Evolutionary conservation across 257 asterid genomes (phyloP).

Genomic region (Haberlea rhodopensis): DNA sequence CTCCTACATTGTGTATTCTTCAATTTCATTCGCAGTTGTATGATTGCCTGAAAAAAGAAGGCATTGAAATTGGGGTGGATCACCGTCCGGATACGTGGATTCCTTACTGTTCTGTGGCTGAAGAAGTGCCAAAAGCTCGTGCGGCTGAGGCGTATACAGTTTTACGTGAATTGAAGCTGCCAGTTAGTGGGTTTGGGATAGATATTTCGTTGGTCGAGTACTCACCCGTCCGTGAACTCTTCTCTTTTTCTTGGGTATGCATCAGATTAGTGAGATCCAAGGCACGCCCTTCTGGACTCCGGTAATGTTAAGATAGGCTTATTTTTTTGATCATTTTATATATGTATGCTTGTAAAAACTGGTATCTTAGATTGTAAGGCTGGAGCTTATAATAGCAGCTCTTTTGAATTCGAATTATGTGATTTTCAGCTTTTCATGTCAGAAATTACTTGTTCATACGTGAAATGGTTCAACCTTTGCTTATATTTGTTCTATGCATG

Average conservation of each 20-base stretch:
- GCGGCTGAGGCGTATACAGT: slow-evolving; percentile 84
- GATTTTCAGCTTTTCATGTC: background rate
- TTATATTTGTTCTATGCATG: background rate
- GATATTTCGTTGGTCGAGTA: slow-evolving; percentile 84
- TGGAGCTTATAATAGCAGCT: slow-evolving; percentile 16
- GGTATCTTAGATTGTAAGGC: slow-evolving; percentile 32
- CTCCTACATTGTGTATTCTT: slow-evolving; percentile 72
- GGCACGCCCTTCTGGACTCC: slow-evolving; percentile 25
- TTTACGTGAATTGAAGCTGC: slow-evolving; percentile 74
- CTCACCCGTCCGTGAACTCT: slow-evolving; percentile 78
- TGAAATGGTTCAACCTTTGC: background rate
- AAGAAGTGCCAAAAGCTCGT: slow-evolving; percentile 77
- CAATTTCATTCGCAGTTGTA: slow-evolving; percentile 75
- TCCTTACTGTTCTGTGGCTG: slow-evolving; percentile 83
- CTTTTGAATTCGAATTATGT: background rate
- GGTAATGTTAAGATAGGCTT: slow-evolving; percentile 8
- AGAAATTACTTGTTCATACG: background rate
- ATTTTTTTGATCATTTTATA: background rate
- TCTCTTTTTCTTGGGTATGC: slow-evolving; percentile 67
- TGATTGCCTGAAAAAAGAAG: slow-evolving; percentile 80
- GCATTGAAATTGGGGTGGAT: slow-evolving; percentile 68
- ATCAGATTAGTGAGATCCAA: slow-evolving; percentile 46
- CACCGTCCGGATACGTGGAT: slow-evolving; percentile 78
- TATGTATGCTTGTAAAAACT: slow-evolving; percentile 27
- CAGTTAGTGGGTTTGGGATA: slow-evolving; percentile 77